Evolutionary conservation across 2,329 filamentous ascomycete genomes (phyloP).

Genomic region (Penicillium sp.): DNA sequence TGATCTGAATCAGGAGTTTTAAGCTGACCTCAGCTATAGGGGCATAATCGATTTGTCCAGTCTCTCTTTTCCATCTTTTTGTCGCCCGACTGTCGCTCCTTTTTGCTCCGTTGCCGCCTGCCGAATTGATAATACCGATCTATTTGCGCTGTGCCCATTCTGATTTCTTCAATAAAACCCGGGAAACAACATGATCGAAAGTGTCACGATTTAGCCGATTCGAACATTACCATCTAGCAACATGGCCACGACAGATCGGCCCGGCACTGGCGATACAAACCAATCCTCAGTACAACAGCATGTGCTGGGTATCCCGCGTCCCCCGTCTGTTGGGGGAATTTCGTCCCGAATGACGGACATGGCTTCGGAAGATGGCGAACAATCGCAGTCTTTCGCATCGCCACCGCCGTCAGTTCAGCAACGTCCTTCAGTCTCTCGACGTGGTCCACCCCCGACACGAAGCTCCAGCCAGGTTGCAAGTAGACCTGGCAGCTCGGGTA

Average conservation of each 20-base stretch:
- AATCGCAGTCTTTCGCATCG: constrained; percentile 33
- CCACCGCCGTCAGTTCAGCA: constrained; percentile 52
- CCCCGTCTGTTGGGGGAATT: constrained; percentile 45
- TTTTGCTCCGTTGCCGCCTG: constrained; percentile 3
- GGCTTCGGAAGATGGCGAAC: constrained; percentile 49
- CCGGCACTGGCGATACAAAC: constrained; percentile 40
- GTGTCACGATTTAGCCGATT: constrained; percentile 9
- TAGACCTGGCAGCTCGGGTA: constrained; percentile 53
- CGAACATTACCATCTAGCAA: constrained; percentile 6
- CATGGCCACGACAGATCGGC: constrained; percentile 24
- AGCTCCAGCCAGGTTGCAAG: constrained; percentile 29
- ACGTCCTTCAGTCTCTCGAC: constrained; percentile 53
- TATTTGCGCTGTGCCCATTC: background rate
- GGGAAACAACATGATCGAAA: constrained; percentile 21
- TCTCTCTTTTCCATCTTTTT: constrained; percentile 9
- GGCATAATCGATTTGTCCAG: background rate
- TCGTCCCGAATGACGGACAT: constrained; percentile 67
- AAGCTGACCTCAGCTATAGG: too few relatives aligned
- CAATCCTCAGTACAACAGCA: constrained; percentile 36
- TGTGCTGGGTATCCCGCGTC: constrained; percentile 49
- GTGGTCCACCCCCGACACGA: constrained; percentile 42
- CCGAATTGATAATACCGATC: constrained; percentile 2
- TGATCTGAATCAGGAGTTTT: background rate
- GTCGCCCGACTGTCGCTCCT: constrained; percentile 11
- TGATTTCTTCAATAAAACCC: constrained; percentile 6